A percentile compares a stretch with the other conserved stretches of the same genome.
phyloP scores from a whole-genome alignment of 2,329 filamentous ascomycete genomes.

The Neopestalotiopsis rosae region DNA sequence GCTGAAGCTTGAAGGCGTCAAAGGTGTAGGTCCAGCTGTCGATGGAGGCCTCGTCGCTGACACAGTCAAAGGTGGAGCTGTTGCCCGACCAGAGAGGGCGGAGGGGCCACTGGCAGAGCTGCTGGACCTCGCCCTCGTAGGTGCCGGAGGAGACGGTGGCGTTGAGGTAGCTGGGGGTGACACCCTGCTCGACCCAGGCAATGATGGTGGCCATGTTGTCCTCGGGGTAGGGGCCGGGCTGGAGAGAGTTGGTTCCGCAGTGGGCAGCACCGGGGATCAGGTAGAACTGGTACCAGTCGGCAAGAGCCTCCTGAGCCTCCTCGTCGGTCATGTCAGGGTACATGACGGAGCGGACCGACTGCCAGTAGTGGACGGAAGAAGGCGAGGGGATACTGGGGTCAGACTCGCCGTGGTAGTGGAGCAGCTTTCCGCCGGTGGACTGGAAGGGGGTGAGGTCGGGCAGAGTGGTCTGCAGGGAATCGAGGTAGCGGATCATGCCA shows the following conservation, averaged over 20 bases:
- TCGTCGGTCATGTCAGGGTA: constrained; percentile 45
- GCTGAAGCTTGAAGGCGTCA: constrained; percentile 23
- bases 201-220: constrained; percentile 74
- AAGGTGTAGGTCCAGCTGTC: constrained; percentile 36
- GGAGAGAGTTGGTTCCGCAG: constrained; percentile 50
- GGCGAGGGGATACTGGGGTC: constrained; percentile 50
- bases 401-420: constrained; percentile 50
- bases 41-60: constrained; percentile 22
- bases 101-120: constrained; percentile 45
- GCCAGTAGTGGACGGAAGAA: constrained; percentile 53
- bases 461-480: constrained; percentile 42
- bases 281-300: constrained; percentile 61
- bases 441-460: constrained; percentile 42
- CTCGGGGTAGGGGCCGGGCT: constrained; percentile 53
- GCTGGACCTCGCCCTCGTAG: constrained; percentile 39
- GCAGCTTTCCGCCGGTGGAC: constrained; percentile 47
- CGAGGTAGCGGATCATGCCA: constrained; percentile 53
- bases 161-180: constrained; percentile 41
- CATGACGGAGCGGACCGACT: constrained; percentile 54
- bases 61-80: constrained; percentile 30
- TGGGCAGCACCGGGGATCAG: constrained; percentile 59
- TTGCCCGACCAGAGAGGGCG: constrained; percentile 36
- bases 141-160: constrained; percentile 39
- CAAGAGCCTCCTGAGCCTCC: constrained; percentile 45
- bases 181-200: constrained; percentile 68